phyloP scores from a whole-genome alignment of 305 asterid genomes.

The Lippia alba region DNA sequence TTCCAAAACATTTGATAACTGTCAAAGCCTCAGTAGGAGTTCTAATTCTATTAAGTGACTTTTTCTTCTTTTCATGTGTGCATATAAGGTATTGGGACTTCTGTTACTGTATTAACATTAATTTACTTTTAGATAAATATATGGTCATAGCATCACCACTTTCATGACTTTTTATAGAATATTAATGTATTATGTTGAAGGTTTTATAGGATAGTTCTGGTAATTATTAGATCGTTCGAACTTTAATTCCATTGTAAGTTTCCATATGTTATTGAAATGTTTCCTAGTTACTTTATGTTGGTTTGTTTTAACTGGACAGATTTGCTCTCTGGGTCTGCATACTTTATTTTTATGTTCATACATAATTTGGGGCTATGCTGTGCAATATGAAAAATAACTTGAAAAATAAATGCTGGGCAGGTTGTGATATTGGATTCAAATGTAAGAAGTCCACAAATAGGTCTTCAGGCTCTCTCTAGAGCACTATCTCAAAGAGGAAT shows the following conservation, averaged over 20 bases:
- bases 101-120: background rate
- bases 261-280: slow-evolving; percentile 6
- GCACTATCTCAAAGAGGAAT: slow-evolving; percentile 89
- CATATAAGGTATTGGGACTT: background rate
- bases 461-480: slow-evolving; percentile 87
- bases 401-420: slow-evolving; percentile 45
- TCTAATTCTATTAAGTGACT: slow-evolving; percentile 4
- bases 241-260: slow-evolving; percentile 1
- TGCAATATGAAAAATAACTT: slow-evolving; percentile 10
- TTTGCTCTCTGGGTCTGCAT: slow-evolving; percentile 12
- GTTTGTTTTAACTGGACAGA: slow-evolving; percentile 7
- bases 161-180: slow-evolving; percentile 12
- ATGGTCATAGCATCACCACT: background rate
- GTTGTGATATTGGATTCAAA: slow-evolving; percentile 83
- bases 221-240: background rate
- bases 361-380: slow-evolving; percentile 20
- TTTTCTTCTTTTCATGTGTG: background rate
- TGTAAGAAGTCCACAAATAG: slow-evolving; percentile 74
- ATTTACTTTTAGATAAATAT: background rate
- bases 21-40: background rate
- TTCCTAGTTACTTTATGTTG: background rate
- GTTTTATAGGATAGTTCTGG: background rate
- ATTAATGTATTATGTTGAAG: background rate
- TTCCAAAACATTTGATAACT: slow-evolving; percentile 1
- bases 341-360: slow-evolving; percentile 2